Percentiles rank a stretch among this genome's conserved stretches.
phyloP scores from a whole-genome alignment of 2,329 filamentous ascomycete genomes.

The Scytalidium lignicola region DNA sequence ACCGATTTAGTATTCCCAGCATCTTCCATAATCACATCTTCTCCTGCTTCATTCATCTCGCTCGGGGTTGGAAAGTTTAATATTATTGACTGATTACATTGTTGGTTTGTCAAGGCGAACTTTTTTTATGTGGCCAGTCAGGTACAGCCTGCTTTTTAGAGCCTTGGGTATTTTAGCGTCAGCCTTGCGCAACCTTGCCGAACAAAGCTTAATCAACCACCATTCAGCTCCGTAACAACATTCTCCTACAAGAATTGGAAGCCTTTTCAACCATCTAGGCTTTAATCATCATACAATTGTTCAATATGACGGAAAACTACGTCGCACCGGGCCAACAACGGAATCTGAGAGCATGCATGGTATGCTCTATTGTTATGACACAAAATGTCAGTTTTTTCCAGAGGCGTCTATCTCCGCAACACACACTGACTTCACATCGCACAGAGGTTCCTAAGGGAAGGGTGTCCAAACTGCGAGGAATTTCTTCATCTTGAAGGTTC shows the following conservation, averaged over 20 bases:
- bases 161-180: not conserved
- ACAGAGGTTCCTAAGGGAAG: constrained; percentile 78
- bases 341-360: constrained; percentile 94
- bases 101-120: not conserved
- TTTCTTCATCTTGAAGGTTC: constrained; percentile 80
- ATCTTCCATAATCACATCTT: not conserved
- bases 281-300: not conserved
- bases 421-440: constrained; percentile 5
- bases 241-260: no score
- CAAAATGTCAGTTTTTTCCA: constrained; percentile 51
- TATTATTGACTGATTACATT: not conserved
- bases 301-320: constrained; percentile 49
- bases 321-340: constrained; percentile 72
- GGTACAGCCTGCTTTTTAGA: not conserved
- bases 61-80: not conserved
- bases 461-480: constrained; percentile 95
- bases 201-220: not conserved
- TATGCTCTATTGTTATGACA: constrained; percentile 91
- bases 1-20: not conserved
- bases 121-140: not conserved
- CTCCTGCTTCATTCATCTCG: not conserved
- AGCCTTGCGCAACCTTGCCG: not conserved
- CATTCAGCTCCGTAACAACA: not conserved
- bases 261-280: no score
- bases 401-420: not conserved